Base-by-base conservation (phyloP, 1,284 basidiomycete species). In the Volvariella volvacea region DNA sequence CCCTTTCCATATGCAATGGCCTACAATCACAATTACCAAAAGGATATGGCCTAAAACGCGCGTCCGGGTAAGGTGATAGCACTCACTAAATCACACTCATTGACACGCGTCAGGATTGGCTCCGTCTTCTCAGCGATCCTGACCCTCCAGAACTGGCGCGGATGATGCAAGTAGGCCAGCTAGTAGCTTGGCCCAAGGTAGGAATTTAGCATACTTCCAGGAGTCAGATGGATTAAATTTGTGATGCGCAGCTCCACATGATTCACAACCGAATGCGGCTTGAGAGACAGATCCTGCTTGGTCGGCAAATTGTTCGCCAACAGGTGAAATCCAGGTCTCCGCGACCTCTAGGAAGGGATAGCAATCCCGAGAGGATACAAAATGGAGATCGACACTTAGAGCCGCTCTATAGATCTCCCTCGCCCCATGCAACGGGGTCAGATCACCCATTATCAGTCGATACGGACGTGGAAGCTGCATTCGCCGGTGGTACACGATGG, bases 121-220 rank as follows among this genome's bases (percentile, higher is more conserved):
- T 89, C 44, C 78, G 74, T 39, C 78, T 96, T 34, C 64, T 97
- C 33, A 88, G 81, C 36, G 93, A 96, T 62, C 91, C 92, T 0
- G 80, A 88, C 60, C 76, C 77, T n/a, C 54, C 65, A 12, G 88
- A 94, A 60, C 67, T 97, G 38, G 78, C 76, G 49, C 71, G 90
- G 44, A 92, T 94, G 90, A 78, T 95, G 49, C 67, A 70, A 43
- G 87, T 92, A 2, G 93, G 94, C 3, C 74, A 95, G 64, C 62
- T 80, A n/a, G 92, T 91, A n/a, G 86, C 93, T 16, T 97, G 91
- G 91, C 93, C 93, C 0, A 93, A 93, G 68, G 87, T 94, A 52
- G 44, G 65, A 45, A 12, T n/a, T n/a, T 15, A 6, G n/a, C 34
- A 8, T 36, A 6, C 6, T 36, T 4, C n/a, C 34, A 15, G 39